phyloP scores from a whole-genome alignment of 495 filamentous ascomycete species.

The Immersiella caudata region DNA sequence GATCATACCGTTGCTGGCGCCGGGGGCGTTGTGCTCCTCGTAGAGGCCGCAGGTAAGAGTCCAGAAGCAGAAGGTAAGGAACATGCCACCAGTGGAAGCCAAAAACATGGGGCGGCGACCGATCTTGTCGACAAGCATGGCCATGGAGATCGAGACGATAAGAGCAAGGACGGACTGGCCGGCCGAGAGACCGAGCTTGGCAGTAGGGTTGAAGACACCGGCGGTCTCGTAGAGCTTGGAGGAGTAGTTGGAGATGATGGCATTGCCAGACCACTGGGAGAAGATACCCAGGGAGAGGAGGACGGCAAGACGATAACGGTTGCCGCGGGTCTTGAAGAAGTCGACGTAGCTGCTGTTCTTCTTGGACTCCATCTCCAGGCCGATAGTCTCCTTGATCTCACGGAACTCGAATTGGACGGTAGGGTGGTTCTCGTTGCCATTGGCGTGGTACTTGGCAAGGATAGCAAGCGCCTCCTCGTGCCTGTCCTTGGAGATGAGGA shows the following conservation, averaged over 20 bases:
- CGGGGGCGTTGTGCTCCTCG: constrained; percentile 41
- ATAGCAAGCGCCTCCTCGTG: constrained; percentile 63
- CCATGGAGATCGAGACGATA: constrained; percentile 56
- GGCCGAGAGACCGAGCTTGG: constrained; percentile 56
- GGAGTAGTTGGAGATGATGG: constrained; percentile 67
- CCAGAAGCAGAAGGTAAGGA: constrained; percentile 61
- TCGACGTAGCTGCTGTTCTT: constrained; percentile 55
- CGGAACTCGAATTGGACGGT: constrained; percentile 63
- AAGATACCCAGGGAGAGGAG: constrained; percentile 63
- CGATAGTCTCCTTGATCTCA: constrained; percentile 62
- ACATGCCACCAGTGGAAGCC: constrained; percentile 61
- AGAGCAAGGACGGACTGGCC: constrained; percentile 55
- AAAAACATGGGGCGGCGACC: constrained; percentile 64
- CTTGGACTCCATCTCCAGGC: constrained; percentile 51
- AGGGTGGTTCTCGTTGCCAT: constrained; percentile 57
- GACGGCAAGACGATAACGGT: constrained; percentile 63
- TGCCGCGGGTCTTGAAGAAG: constrained; percentile 69
- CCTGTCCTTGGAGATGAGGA: constrained; percentile 65
- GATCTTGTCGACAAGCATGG: constrained; percentile 62
- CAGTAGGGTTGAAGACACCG: constrained; percentile 55
- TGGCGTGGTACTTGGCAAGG: constrained; percentile 60
- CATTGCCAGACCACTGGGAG: constrained; percentile 72
- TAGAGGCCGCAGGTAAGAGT: constrained; percentile 47
- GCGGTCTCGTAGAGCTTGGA: constrained; percentile 59
- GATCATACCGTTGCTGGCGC: constrained; percentile 53